These are phyloP conservation scores for Jackrogersella multiformis DNA, from an alignment of 495 filamentous ascomycete genomes.

Conservation along the genomic window DNA sequence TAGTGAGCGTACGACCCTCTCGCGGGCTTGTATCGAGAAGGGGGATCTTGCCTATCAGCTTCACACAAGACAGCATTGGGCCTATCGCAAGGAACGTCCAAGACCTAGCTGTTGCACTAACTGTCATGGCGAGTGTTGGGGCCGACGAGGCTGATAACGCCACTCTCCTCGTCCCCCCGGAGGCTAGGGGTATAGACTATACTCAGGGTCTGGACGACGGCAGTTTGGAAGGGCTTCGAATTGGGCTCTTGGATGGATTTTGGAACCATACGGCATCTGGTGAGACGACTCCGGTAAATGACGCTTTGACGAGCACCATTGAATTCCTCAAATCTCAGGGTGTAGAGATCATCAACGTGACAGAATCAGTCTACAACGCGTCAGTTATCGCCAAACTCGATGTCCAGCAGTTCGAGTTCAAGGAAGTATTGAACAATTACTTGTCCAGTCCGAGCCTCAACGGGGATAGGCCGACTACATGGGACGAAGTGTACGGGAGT, in stretches of 20 bases:
- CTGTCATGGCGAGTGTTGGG: slow-evolving; percentile 64
- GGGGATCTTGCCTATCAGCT: slow-evolving; percentile 69
- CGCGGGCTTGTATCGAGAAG: slow-evolving; percentile 60
- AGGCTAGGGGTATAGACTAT: slow-evolving; percentile 53
- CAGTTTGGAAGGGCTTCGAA: slow-evolving; percentile 52
- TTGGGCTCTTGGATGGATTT: slow-evolving; percentile 61
- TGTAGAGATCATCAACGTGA: slow-evolving; percentile 56
- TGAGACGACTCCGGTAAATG: slow-evolving; percentile 65
- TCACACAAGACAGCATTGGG: slow-evolving; percentile 69
- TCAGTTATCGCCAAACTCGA: slow-evolving; percentile 58
- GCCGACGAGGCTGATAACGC: slow-evolving; percentile 57
- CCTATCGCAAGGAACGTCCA: slow-evolving; percentile 64
- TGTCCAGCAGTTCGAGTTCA: slow-evolving; percentile 67
- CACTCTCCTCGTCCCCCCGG: slow-evolving; percentile 51
- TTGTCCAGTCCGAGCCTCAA: slow-evolving; percentile 50
- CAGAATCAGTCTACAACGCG: slow-evolving; percentile 62
- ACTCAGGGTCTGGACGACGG: slow-evolving; percentile 47
- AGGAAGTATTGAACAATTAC: slow-evolving; percentile 58
- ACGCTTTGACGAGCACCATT: slow-evolving; percentile 53
- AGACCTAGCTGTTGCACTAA: slow-evolving; percentile 64
- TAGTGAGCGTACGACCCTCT: slow-evolving; percentile 70
- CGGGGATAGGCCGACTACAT: slow-evolving; percentile 48
- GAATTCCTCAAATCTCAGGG: slow-evolving; percentile 48
- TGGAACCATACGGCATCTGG: slow-evolving; percentile 53
- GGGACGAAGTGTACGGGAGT: slow-evolving; percentile 56